Evolutionary conservation across 352 stramenopile genomes (phyloP).

Genomic region (Saprolegnia diclina): DNA sequence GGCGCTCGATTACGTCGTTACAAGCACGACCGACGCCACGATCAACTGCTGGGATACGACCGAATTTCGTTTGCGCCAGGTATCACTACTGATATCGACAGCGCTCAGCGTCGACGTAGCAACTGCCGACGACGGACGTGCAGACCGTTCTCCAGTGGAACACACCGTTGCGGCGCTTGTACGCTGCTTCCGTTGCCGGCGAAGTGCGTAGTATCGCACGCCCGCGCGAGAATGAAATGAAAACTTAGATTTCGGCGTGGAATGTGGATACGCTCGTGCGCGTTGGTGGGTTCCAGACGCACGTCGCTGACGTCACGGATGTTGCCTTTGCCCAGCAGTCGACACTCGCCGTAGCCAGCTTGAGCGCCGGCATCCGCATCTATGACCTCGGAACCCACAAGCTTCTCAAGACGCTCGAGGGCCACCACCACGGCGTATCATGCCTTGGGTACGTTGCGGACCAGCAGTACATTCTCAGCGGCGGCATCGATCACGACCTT

Average conservation of each 20-base stretch:
- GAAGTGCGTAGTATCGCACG: neutral
- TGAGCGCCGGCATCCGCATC: slow-evolving; percentile 1
- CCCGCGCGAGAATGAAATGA: neutral
- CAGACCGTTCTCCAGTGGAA: slow-evolving; percentile 20
- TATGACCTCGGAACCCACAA: slow-evolving; percentile 12
- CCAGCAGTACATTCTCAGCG: slow-evolving; percentile 52
- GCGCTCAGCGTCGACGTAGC: neutral
- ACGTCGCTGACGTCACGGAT: neutral
- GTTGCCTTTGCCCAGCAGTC: neutral
- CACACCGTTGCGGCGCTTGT: neutral
- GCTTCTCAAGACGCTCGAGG: slow-evolving; percentile 33
- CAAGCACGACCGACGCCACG: slow-evolving; percentile 8
- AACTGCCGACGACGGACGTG: slow-evolving; percentile 21
- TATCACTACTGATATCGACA: neutral
- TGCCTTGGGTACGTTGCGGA: slow-evolving; percentile 42
- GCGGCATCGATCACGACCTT: slow-evolving; percentile 45
- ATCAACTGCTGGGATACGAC: slow-evolving; percentile 19
- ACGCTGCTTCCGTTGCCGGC: neutral
- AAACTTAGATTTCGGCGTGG: slow-evolving; percentile 11
- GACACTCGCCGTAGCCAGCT: neutral
- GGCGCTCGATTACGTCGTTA: slow-evolving; percentile 8
- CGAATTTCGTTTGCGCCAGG: slow-evolving; percentile 4
- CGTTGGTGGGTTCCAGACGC: neutral
- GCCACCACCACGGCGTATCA: slow-evolving; percentile 41
- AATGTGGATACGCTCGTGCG: slow-evolving; percentile 7